Conservation (phyloP, 805 yeast species). For the Saccharomyces eubayanus region DNA sequence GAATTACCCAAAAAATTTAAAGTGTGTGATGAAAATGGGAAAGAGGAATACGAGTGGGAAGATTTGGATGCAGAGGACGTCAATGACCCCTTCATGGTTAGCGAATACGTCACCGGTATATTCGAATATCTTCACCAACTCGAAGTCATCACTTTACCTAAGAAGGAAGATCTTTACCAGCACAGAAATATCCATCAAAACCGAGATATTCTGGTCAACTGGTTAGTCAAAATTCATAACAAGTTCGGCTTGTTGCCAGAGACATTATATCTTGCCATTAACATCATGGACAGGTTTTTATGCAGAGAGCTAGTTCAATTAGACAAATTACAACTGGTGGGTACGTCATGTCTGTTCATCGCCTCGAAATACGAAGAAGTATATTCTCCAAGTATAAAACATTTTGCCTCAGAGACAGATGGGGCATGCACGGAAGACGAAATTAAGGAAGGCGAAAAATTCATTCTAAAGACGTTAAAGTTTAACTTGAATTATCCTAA, state of each 20-base stretch:
- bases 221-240: conserved; percentile 86
- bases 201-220: conserved; percentile 81
- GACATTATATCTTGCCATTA: conserved; percentile 74
- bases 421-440: conserved; percentile 78
- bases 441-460: conserved; percentile 77
- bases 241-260: conserved; percentile 81
- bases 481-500: conserved; percentile 81
- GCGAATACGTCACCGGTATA: conserved; percentile 84
- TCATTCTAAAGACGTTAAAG: conserved; percentile 61
- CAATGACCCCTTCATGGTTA: conserved; percentile 83
- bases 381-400: conserved; percentile 76
- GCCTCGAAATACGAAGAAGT: conserved; percentile 94
- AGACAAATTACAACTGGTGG: conserved; percentile 74
- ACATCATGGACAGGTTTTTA: conserved; percentile 81
- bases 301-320: conserved; percentile 69
- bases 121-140: conserved; percentile 68
- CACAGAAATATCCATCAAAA: conserved; percentile 37
- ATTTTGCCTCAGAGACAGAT: conserved; percentile 80
- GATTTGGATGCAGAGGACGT: conserved; percentile 72
- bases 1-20: conserved; percentile 30
- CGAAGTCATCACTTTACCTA: conserved; percentile 65
- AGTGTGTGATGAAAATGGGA: conserved; percentile 27
- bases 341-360: conserved; percentile 77
- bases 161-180: conserved; percentile 33
- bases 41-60: conserved; percentile 46